Evolutionary conservation across 768 basidiomycete species (phyloP), one percentile per base, ranked within the genome.

Genomic region (Leucocoprinus sp.): DNA sequence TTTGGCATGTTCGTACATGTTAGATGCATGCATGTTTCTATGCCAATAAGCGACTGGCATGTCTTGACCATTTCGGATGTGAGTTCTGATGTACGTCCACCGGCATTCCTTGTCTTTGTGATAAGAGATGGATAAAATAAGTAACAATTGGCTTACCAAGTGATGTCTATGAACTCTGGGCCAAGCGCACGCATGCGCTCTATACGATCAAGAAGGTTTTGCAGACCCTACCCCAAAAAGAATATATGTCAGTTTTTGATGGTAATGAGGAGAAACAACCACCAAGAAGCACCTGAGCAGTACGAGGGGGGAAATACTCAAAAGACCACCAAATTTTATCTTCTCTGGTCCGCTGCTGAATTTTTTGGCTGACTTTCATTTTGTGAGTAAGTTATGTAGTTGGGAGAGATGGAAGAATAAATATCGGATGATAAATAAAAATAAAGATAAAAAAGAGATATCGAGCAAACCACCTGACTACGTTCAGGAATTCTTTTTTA

Each of bases 1-100:
- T 75, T 74, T n/a, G 92, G 91, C 92, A 99, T 96, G 66, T 95
- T 96, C 40, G 96, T 98, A 60, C 96, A 98, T 36, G 95, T 98
- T 54, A 99, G 65, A 65, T 99, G 96, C 91, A 99, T 92, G 68
- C 93, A 97, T 22, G 93, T 95, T 66, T 98, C 93, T 18, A 98
- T 74, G 0, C 93, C 96, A 63, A 98, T 89, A 29, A 89, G 65
- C 37, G 86, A 74, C 65, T 97, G 93, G 60, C 93, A 95, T 33
- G 87, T 90, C 66, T 92, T 92, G 50, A 96, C 90, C 70, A 97
- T 80, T 56, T 93, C 89, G 4, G 88, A 82, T 8, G 93, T 95
- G 47, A 97, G 66, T 57, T 96, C 93, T 34, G 93, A 95, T 27
- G 93, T 95, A 50, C 93, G 78, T 43, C 93, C 93, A 45, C 93